Evolutionary conservation across 2,329 filamentous ascomycete genomes (phyloP).

Genomic region (Pseudonectria foliicola): DNA sequence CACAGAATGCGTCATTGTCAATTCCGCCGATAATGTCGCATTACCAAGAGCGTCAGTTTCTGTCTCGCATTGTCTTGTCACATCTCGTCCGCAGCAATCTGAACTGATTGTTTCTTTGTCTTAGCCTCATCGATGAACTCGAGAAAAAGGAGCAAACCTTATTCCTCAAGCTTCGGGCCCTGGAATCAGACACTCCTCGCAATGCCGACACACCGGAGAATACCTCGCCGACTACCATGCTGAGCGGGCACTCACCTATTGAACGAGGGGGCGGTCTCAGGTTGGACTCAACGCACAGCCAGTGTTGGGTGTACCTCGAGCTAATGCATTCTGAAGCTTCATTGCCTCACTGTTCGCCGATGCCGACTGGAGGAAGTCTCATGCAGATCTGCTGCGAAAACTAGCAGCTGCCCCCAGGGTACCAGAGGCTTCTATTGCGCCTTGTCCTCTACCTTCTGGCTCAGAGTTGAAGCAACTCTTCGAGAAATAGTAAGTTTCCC

Average conservation of each 20-base stretch:
- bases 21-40: too few species aligned
- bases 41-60: too few species aligned
- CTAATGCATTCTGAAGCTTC: constrained; percentile 1
- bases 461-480: too few species aligned
- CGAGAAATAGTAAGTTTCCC: too few species aligned
- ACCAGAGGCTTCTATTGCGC: constrained; percentile 7
- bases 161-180: neutral
- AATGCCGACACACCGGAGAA: constrained; percentile 6
- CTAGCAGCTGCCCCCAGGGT: constrained; percentile 4
- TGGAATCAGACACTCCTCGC: constrained; percentile 8
- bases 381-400: constrained; percentile 6
- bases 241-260: neutral
- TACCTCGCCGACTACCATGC: neutral
- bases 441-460: constrained; percentile 8
- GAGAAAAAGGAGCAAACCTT: constrained; percentile 18
- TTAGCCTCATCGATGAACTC: constrained; percentile 17
- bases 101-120: too few species aligned
- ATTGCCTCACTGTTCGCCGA: constrained; percentile 12
- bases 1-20: too few species aligned
- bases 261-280: constrained; percentile 8
- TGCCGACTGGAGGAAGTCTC: constrained; percentile 8
- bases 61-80: too few species aligned
- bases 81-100: too few species aligned
- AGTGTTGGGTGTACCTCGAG: too few species aligned
- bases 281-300: too few species aligned